phyloP scores from a whole-genome alignment of 768 basidiomycete species.

The Crassisporium funariophilum region DNA sequence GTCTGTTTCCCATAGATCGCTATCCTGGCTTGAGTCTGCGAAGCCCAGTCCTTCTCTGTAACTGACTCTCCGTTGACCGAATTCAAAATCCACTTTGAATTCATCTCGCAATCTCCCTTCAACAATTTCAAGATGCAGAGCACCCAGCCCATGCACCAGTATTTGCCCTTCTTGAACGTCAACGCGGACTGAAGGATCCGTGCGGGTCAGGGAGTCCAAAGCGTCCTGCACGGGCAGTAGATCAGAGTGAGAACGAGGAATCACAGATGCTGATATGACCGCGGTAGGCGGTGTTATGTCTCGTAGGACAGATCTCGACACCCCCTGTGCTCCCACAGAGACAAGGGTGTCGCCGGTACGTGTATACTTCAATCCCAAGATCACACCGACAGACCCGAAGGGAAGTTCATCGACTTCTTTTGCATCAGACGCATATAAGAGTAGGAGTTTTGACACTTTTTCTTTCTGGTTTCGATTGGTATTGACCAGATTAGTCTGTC shows the following conservation, averaged over 20 bases:
- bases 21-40: constrained; percentile 28
- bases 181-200: constrained; percentile 85
- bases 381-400: constrained; percentile 82
- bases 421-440: constrained; percentile 76
- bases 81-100: constrained; percentile 76
- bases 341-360: constrained; percentile 87
- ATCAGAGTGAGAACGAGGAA: constrained; percentile 80
- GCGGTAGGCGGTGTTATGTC: constrained; percentile 79
- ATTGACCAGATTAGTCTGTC: constrained; percentile 64
- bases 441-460: constrained; percentile 69
- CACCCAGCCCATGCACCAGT: constrained; percentile 81
- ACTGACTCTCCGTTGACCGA: constrained; percentile 77
- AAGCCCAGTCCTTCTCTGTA: constrained; percentile 67
- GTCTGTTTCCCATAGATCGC: constrained; percentile 62
- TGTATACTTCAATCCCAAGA: constrained; percentile 81
- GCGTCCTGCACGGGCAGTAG: constrained; percentile 78
- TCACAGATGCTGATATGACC: constrained; percentile 81
- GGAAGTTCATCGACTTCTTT: constrained; percentile 80
- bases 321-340: constrained; percentile 43
- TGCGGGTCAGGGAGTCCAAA: constrained; percentile 70
- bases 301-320: constrained; percentile 46
- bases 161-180: constrained; percentile 84
- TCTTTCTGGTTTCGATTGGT: constrained; percentile 69
- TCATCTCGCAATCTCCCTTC: constrained; percentile 80
- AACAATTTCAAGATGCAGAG: constrained; percentile 87